Conservation (phyloP, 495 filamentous ascomycete species). For the Xylaria curta region DNA sequence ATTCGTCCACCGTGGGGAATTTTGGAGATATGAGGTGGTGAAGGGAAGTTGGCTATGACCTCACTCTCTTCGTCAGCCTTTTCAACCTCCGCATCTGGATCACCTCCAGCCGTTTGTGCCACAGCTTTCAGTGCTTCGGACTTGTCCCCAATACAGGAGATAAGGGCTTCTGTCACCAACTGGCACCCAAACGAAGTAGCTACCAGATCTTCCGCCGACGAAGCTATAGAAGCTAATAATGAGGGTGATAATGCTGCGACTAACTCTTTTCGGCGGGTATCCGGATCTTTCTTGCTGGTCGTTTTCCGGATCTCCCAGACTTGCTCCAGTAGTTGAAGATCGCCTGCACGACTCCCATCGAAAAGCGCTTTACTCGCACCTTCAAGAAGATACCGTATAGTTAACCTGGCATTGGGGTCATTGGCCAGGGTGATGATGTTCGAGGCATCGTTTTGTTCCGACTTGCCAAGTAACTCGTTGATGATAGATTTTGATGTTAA, state of each 20-base stretch:
- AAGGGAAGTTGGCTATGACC: not conserved
- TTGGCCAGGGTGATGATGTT: slow-evolving; percentile 69
- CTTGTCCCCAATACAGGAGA: slow-evolving; percentile 79
- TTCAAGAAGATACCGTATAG: slow-evolving; percentile 83
- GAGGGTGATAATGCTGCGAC: slow-evolving; percentile 68
- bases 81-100: slow-evolving; percentile 53
- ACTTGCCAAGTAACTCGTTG: slow-evolving; percentile 77
- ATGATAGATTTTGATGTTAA: slow-evolving; percentile 85
- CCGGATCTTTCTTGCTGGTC: slow-evolving; percentile 91
- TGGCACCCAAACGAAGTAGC: slow-evolving; percentile 83
- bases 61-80: slow-evolving; percentile 47
- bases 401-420: slow-evolving; percentile 75
- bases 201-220: slow-evolving; percentile 69
- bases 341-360: slow-evolving; percentile 59
- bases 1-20: slow-evolving; percentile 77
- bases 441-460: slow-evolving; percentile 62
- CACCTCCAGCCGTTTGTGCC: slow-evolving; percentile 69
- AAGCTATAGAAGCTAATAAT: slow-evolving; percentile 73
- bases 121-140: slow-evolving; percentile 70
- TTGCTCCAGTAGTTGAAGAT: slow-evolving; percentile 71
- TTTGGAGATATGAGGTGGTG: slow-evolving; percentile 57
- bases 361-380: slow-evolving; percentile 75
- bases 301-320: slow-evolving; percentile 75
- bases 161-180: slow-evolving; percentile 80
- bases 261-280: slow-evolving; percentile 75